Percentiles rank a stretch among this genome's conserved stretches.
These are phyloP conservation scores for Sesbania bispinosa DNA, from an alignment of 306 rosid genomes.

Conservation along the genomic window DNA sequence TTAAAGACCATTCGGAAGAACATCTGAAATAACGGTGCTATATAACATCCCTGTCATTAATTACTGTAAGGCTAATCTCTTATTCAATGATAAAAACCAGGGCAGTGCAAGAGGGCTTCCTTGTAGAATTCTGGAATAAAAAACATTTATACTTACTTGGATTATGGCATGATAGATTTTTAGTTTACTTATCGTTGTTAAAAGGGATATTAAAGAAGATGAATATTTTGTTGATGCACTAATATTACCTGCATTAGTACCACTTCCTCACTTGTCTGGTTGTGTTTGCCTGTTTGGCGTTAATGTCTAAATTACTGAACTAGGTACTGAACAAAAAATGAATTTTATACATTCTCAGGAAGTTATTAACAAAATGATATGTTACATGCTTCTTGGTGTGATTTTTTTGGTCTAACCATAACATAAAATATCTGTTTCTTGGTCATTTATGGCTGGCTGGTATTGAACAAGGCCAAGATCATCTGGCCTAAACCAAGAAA, in stretches of 20 bases:
- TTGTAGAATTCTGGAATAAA: not conserved
- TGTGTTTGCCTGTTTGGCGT: not conserved
- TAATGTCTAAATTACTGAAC: not conserved
- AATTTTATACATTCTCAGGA: not conserved
- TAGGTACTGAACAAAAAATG: not conserved
- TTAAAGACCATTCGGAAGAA: not conserved
- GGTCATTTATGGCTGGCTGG: no score
- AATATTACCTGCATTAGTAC: not conserved
- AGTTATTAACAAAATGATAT: no score
- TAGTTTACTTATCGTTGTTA: not conserved
- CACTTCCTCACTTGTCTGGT: slow-evolving; percentile 8
- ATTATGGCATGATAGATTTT: not conserved
- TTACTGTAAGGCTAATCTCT: not conserved
- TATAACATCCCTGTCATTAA: not conserved
- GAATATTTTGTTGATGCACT: not conserved
- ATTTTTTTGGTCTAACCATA: no score
- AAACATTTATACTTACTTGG: not conserved
- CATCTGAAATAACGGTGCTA: not conserved
- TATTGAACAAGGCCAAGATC: no score
- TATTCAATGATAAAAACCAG: no score
- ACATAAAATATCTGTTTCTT: no score
- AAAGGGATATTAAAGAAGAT: not conserved
- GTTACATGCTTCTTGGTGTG: no score
- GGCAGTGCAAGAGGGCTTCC: not conserved
- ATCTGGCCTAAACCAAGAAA: no score